Evolutionary conservation across 2,329 filamentous ascomycete genomes (phyloP).

Genomic region (Aspergillus sp.): DNA sequence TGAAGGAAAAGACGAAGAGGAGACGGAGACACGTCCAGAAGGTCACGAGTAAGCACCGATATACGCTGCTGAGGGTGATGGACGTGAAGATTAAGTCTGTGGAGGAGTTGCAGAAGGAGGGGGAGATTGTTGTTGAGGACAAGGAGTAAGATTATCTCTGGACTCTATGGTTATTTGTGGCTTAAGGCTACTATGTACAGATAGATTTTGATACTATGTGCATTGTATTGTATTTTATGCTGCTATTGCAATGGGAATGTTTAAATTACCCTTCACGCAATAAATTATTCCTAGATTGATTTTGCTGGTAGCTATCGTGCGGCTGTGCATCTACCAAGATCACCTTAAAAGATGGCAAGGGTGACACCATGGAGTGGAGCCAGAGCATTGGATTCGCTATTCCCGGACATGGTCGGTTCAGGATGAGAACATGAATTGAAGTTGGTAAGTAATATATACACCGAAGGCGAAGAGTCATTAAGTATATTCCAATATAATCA

Average conservation of each 20-base stretch:
- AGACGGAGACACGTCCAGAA: constrained; percentile 67
- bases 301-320: no score
- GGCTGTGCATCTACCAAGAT: no score
- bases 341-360: no score
- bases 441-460: constrained; percentile 7
- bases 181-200: constrained; percentile 1
- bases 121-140: constrained; percentile 37
- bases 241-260: constrained; percentile 5
- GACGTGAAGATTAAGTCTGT: constrained; percentile 69
- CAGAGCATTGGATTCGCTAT: neutral
- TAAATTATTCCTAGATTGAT: neutral
- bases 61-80: constrained; percentile 80
- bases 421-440: neutral
- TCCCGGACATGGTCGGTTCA: neutral
- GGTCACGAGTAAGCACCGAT: constrained; percentile 86
- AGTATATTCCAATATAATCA: constrained; percentile 11
- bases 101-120: constrained; percentile 53
- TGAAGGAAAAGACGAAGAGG: constrained; percentile 79
- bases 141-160: neutral
- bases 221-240: constrained; percentile 9
- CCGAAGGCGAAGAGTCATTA: constrained; percentile 1
- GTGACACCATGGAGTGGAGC: neutral
- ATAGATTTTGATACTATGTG: constrained; percentile 1
- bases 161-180: neutral
- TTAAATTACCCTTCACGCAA: neutral